Evolutionary conservation across 306 rosid species (phyloP).

Genomic region (Canavalia ensiformis): DNA sequence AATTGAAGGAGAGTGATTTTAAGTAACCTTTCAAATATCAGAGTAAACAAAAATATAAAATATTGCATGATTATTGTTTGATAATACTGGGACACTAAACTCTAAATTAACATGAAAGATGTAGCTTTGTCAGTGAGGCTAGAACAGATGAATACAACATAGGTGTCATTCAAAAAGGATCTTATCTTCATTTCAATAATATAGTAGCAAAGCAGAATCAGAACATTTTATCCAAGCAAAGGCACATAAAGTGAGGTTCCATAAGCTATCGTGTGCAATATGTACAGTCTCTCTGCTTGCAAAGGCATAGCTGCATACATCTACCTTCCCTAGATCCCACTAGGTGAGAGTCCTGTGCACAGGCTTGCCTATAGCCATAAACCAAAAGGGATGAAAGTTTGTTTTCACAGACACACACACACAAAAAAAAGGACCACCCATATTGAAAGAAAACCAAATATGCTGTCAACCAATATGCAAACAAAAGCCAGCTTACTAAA

Average conservation of each 20-base stretch:
- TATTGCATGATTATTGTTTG: constrained; percentile 14
- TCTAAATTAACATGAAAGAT: constrained; percentile 16
- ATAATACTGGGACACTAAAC: background rate
- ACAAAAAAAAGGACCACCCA: constrained; percentile 13
- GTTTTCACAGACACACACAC: background rate
- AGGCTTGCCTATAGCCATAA: background rate
- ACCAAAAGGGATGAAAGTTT: constrained; percentile 14
- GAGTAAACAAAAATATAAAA: constrained; percentile 27
- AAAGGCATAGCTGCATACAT: background rate
- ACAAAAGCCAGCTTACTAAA: constrained; percentile 16
- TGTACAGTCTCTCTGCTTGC: background rate
- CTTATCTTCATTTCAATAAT: constrained; percentile 41
- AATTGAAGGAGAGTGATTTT: constrained; percentile 46
- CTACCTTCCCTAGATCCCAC: background rate
- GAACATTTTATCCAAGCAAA: constrained; percentile 36
- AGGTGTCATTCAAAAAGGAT: constrained; percentile 29
- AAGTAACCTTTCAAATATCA: constrained; percentile 40
- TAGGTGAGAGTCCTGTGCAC: background rate
- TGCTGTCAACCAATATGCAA: constrained; percentile 6
- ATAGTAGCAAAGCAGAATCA: constrained; percentile 6
- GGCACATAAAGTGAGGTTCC: constrained; percentile 30
- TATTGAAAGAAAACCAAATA: constrained; percentile 3
- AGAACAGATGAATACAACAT: constrained; percentile 29
- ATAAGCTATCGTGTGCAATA: constrained; percentile 29
- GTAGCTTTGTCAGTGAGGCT: constrained; percentile 23